Conservation (phyloP, 78 protist species). For the Diacronema lutheri region DNA sequence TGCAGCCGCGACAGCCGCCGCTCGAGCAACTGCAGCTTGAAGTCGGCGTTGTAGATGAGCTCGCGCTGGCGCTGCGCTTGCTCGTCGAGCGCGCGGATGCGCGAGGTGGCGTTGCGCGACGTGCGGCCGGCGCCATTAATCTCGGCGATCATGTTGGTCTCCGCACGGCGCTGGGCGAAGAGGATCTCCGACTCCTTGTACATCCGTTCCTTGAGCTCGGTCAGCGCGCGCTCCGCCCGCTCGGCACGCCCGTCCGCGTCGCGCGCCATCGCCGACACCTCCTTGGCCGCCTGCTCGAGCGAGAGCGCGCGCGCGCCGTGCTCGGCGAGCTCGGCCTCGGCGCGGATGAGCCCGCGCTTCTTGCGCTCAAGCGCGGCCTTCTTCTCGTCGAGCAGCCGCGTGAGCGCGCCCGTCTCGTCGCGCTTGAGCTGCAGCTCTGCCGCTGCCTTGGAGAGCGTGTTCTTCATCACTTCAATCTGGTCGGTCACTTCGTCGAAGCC, state of each 20-base stretch:
- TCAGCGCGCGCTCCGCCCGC: slow-evolving; percentile 37
- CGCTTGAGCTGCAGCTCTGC: background rate
- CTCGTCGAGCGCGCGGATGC: slow-evolving; percentile 32
- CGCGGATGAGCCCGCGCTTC: background rate
- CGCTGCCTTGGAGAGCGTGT: slow-evolving; percentile 35
- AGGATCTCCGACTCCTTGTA: slow-evolving; percentile 56
- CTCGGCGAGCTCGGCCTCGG: background rate
- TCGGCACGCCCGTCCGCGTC: slow-evolving; percentile 25
- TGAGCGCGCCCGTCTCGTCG: background rate
- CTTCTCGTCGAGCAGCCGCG: background rate
- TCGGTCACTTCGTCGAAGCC: slow-evolving; percentile 15
- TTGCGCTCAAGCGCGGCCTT: background rate
- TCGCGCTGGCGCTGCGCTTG: slow-evolving; percentile 71
- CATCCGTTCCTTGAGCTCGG: slow-evolving; percentile 44
- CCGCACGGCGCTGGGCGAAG: slow-evolving; percentile 33
- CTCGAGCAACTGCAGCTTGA: slow-evolving; percentile 74
- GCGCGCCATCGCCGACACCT: slow-evolving; percentile 22
- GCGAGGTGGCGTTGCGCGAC: background rate
- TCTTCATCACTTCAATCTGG: slow-evolving; percentile 40
- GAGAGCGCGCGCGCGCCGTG: background rate
- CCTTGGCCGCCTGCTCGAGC: slow-evolving; percentile 41
- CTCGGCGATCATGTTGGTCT: slow-evolving; percentile 60
- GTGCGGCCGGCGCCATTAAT: slow-evolving; percentile 50
- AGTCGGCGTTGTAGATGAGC: slow-evolving; percentile 76
- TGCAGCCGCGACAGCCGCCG: slow-evolving; percentile 51